Evolutionary conservation across 192 early-diverging fungal genomes (phyloP).

Genomic region (Podochytrium sp.): DNA sequence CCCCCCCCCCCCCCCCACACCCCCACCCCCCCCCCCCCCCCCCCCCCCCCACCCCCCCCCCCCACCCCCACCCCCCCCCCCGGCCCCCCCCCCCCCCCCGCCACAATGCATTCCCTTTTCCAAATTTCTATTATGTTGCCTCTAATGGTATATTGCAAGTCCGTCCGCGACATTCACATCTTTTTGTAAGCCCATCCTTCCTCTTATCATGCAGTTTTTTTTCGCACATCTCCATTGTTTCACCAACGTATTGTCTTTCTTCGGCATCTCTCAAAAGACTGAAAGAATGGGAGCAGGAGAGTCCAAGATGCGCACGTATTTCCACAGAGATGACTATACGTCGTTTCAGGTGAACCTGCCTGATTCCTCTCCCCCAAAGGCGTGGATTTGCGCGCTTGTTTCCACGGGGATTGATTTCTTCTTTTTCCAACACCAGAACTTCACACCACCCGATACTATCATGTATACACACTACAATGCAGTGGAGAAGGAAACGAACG

Average conservation of each 20-base stretch:
- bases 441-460: constrained; percentile 10
- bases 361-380: too few species aligned
- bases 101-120: too few species aligned
- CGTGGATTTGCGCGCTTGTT: too few species aligned
- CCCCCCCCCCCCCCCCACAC: too few species aligned
- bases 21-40: too few species aligned
- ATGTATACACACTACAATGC: constrained; percentile 29
- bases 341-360: constrained; percentile 11
- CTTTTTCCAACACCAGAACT: constrained; percentile 1
- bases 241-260: not conserved
- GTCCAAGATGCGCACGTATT: constrained; percentile 10
- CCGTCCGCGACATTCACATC: too few species aligned
- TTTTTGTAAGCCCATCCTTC: not conserved
- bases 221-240: not conserved
- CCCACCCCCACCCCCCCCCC: too few species aligned
- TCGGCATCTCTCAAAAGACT: not conserved
- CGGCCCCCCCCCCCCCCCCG: too few species aligned
- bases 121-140: not conserved
- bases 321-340: constrained; percentile 27
- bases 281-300: constrained; percentile 12
- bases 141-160: not conserved
- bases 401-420: not conserved
- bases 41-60: too few species aligned
- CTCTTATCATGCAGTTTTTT: not conserved
- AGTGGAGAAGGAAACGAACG: constrained; percentile 12